Percentiles rank a stretch among this genome's conserved stretches.
phyloP scores from a whole-genome alignment of 2,329 filamentous ascomycete genomes.

The Hirsutella rhossiliensis region DNA sequence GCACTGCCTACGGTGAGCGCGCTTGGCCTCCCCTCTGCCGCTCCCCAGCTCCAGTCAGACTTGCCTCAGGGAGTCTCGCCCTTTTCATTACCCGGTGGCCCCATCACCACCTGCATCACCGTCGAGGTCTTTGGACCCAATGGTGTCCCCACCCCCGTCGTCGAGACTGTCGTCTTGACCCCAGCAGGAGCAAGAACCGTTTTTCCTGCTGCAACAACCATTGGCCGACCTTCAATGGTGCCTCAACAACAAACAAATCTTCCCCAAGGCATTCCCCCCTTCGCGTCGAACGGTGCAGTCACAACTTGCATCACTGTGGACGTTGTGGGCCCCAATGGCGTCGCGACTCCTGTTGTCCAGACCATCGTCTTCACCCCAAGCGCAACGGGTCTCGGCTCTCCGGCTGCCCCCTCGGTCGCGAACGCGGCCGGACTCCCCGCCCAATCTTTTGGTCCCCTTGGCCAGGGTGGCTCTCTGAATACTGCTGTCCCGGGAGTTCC shows the following conservation, averaged over 20 bases:
- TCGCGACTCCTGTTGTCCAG: slow-evolving; percentile 17
- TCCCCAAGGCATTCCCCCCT: slow-evolving; percentile 8
- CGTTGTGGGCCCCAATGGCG: slow-evolving; percentile 18
- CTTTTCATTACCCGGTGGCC: slow-evolving; percentile 5
- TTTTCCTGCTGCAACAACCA: slow-evolving; percentile 4
- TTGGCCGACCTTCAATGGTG: slow-evolving; percentile 8
- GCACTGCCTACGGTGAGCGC: slow-evolving; percentile 8
- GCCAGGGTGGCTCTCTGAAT: slow-evolving; percentile 4
- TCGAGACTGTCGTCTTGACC: slow-evolving; percentile 13
- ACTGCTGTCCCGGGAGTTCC: slow-evolving; percentile 7
- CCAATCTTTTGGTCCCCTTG: slow-evolving; percentile 6
- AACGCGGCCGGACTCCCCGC: slow-evolving; percentile 6
- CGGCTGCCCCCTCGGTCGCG: slow-evolving; percentile 6
- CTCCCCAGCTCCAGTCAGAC: slow-evolving; percentile 5
- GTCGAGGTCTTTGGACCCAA: slow-evolving; percentile 18
- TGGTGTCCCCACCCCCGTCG: slow-evolving; percentile 16
- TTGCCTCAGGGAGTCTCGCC: slow-evolving; percentile 9
- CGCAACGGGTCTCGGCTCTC: slow-evolving; percentile 9
- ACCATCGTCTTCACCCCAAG: slow-evolving; percentile 17
- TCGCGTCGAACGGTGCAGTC: slow-evolving; percentile 6
- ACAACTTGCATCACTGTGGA: slow-evolving; percentile 18
- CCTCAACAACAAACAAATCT: slow-evolving; percentile 9
- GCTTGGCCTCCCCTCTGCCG: slow-evolving; percentile 6
- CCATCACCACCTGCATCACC: slow-evolving; percentile 17
- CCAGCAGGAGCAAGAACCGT: slow-evolving; percentile 1